These are phyloP conservation scores for Crithidia acanthocephali DNA, from an alignment of 208 protist species.

Conservation along the genomic window DNA sequence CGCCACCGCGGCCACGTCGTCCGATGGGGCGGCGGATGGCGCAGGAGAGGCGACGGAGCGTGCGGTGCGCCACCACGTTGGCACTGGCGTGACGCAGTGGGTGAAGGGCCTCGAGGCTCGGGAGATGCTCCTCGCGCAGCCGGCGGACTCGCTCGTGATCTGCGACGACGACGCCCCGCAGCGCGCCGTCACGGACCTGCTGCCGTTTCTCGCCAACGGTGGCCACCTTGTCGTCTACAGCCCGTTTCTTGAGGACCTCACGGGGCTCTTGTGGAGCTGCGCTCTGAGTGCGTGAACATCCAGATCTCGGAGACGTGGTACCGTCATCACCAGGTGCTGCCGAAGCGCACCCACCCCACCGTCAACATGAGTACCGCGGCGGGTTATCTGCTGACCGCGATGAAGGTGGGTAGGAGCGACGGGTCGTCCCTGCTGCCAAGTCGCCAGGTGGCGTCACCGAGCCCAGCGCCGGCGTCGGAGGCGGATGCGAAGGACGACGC, in stretches of 20 bases:
- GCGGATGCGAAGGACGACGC: background rate
- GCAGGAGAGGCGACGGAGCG: conserved; percentile 12
- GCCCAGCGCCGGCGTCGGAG: background rate
- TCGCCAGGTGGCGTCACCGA: background rate
- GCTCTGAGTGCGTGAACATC: conserved; percentile 81
- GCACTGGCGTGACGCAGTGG: conserved; percentile 64
- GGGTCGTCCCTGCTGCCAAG: background rate
- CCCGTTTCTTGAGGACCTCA: conserved; percentile 84
- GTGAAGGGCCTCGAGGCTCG: conserved; percentile 75
- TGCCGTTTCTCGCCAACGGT: conserved; percentile 77
- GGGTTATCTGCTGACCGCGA: conserved; percentile 92
- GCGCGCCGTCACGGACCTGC: conserved; percentile 48
- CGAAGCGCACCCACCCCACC: conserved; percentile 92
- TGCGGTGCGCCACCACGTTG: background rate
- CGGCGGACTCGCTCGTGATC: conserved; percentile 81
- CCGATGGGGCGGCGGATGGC: background rate
- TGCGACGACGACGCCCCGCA: conserved; percentile 47
- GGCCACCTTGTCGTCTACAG: conserved; percentile 91
- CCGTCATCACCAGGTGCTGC: conserved; percentile 93
- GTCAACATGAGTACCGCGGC: conserved; percentile 93
- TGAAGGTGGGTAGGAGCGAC: conserved; percentile 66
- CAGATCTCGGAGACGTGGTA: conserved; percentile 94
- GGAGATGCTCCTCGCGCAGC: conserved; percentile 50
- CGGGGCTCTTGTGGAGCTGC: conserved; percentile 55
- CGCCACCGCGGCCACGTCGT: background rate